Base-by-base conservation (phyloP, 2,329 filamentous ascomycete species). In the Lizonia empirigonia region DNA sequence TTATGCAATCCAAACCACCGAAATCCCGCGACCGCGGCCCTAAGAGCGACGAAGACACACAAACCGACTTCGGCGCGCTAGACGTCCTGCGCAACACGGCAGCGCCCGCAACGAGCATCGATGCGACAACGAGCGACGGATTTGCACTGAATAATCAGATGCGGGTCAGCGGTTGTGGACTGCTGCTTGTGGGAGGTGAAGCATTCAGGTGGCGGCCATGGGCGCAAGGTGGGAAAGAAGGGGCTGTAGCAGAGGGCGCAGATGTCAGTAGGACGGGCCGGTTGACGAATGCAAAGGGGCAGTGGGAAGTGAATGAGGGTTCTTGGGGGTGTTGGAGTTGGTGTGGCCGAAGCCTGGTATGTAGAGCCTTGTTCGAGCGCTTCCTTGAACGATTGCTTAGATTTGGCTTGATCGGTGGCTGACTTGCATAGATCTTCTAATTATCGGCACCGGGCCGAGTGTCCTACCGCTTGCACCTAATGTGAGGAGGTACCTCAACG, bases 131-230 rank as follows among this genome's bases (percentile, higher is more conserved):
- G 52, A 77, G 82, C 53, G 86, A 93, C 64, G 94, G 94, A 1
- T 99, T 99, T 73, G 85, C 88, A 58, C 79, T 99, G 36, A 89
- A 94, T 74, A 95, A 86, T 63, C 91, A 92, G 9, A 77, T 89
- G 27, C 85, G 83, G 44, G 84, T 96, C 23, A 76, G 78, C 1
- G 84, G 84, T 0, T 81, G 84, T 42, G 93, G 91, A 0, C 82
- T 91, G 20, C 70, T 99, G 55, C 80, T 99, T 5, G 82, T 97
- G 1, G 87, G 85, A 32, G 93, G 93, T 5, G 91, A 97, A 74
- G 91, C 88, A 1, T 97, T 97, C 71, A 76, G 80, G 41, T 99
- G 94, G 94, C 79, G 83, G 68, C 94, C 94, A 4, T 97, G 93
- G 91, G 74, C 82, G 53, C 73, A 71, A 4, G 76, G 66, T 33